phyloP scores from a whole-genome alignment of 345 rosid species.

The Dipteronia sinensis region DNA sequence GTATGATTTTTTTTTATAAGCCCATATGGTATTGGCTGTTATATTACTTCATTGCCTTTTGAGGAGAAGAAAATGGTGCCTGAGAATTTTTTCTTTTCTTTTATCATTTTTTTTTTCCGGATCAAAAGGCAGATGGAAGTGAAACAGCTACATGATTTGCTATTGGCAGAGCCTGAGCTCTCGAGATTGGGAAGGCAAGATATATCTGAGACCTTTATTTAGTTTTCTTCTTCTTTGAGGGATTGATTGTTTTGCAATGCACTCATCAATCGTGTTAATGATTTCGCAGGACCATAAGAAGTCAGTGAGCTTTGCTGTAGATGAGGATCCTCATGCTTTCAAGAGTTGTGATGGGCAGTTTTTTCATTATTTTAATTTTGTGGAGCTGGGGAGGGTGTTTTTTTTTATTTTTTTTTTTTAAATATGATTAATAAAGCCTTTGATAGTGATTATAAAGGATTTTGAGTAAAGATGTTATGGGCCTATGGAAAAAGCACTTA shows the following conservation, averaged over 20 bases:
- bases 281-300: constrained; percentile 48
- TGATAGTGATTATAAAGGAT: too few relatives aligned
- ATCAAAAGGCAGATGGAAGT: constrained; percentile 45
- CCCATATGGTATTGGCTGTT: too few relatives aligned
- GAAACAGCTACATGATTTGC: constrained; percentile 66
- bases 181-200: constrained; percentile 81
- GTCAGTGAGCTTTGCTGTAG: constrained; percentile 21
- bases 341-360: too few relatives aligned
- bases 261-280: neutral
- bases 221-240: neutral
- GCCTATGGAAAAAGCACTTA: too few relatives aligned
- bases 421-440: too few relatives aligned
- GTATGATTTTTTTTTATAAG: too few relatives aligned
- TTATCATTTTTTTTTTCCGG: constrained; percentile 26
- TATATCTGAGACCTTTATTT: neutral
- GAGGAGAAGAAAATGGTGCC: neutral
- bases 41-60: neutral
- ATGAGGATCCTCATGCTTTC: too few relatives aligned
- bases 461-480: too few relatives aligned
- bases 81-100: neutral
- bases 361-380: too few relatives aligned
- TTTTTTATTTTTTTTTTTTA: neutral
- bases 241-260: neutral
- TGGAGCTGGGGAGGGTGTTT: neutral
- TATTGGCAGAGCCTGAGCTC: constrained; percentile 85